phyloP scores from a whole-genome alignment of 352 stramenopile genomes.

The Pythium angustatum region DNA sequence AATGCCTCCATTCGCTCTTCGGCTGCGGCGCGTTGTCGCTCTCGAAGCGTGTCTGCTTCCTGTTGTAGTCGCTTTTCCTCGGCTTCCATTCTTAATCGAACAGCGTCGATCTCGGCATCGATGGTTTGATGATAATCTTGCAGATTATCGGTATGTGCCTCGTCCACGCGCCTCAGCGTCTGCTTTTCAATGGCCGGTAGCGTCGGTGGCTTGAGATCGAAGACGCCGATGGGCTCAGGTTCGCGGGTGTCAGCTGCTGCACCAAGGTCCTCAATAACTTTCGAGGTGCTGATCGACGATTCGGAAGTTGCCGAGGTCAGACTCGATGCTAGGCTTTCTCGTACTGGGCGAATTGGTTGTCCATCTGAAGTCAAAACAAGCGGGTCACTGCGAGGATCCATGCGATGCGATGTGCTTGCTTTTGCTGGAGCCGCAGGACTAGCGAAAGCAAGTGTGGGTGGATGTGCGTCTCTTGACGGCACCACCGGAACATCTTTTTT shows the following conservation, averaged over 20 bases:
- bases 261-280: neutral
- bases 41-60: constrained; percentile 46
- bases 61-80: constrained; percentile 44
- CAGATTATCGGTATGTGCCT: neutral
- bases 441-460: no score
- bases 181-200: neutral
- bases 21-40: constrained; percentile 47
- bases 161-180: no score
- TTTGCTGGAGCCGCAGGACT: no score
- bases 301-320: no score
- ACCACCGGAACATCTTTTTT: no score
- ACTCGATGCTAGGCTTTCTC: no score
- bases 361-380: no score
- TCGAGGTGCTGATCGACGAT: no score
- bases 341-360: no score
- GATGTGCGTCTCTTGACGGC: no score
- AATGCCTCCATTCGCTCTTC: constrained; percentile 61
- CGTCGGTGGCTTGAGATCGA: neutral
- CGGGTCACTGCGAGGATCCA: no score
- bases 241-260: neutral
- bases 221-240: neutral
- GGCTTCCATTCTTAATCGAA: constrained; percentile 41
- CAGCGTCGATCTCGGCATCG: constrained; percentile 41
- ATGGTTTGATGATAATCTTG: constrained; percentile 11
- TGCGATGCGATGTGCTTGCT: no score